Base-by-base conservation (phyloP, 495 filamentous ascomycete genomes). In the Daldinia vernicosa region DNA sequence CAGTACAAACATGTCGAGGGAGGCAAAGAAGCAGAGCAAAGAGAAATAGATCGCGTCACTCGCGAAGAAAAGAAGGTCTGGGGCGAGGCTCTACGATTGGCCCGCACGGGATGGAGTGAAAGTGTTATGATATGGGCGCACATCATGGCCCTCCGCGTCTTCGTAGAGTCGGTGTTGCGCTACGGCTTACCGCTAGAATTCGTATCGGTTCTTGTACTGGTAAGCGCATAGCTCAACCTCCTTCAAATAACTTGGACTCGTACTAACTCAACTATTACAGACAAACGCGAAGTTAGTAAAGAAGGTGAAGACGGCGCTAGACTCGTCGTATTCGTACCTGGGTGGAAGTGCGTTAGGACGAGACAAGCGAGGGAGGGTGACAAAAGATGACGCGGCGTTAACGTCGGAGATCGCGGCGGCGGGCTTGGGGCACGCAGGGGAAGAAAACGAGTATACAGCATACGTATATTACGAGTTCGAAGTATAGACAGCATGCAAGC, bases 401-500 rank as follows among this genome's bases (percentile, higher is more conserved):
- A 89, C 90, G 30, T 89, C 87, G 43, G 93, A 97, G 64, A 93
- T 96, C 87, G 91, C 92, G 39, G 88, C 87, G 2, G 87, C 85
- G 1, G 89, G 87, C 19, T 72, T 88, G 35, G 85, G 82, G 11
- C 76, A 80, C 40, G 74, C 80, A 2, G 91, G 89, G 35, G 90
- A 92, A 67, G 89, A 88, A 51, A 87, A 88, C 66, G 95, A 97
- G 75, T 99, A 98, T 82, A 93, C 93, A 63, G 89, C 95, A 30
- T 99, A 96, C 82, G 96, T 98, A 77, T 98, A 93, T 82, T 99
- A 98, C 81, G 93, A 97, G 73, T 94, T 98, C 78, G 91, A 93
- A 76, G 63, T 77, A 63, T 77, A 74, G 63, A 59, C 52, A 39
- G 61, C 52, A 52, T 26, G 30, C 53, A 17, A 33, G 53, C 56